Evolutionary conservation across 495 filamentous ascomycete genomes (phyloP).

Genomic region (Amniculicola lignicola): DNA sequence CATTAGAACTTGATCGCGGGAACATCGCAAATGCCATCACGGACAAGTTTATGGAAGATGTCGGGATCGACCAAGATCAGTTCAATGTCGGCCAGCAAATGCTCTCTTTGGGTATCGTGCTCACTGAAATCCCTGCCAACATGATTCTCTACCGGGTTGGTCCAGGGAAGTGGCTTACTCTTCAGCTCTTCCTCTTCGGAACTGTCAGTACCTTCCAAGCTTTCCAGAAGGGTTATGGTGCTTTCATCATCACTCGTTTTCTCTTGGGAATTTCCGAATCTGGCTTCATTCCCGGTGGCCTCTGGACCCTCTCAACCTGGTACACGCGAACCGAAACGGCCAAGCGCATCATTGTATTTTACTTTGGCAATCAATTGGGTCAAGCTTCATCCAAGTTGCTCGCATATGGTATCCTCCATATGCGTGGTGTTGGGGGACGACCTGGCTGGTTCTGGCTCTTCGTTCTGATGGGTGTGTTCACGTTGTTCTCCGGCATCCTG

Average conservation of each 20-base stretch:
- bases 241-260: constrained; percentile 52
- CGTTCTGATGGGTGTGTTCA: no score
- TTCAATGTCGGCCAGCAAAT: constrained; percentile 58
- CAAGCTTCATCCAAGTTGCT: constrained; percentile 54
- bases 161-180: constrained; percentile 53
- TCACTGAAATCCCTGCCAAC: constrained; percentile 59
- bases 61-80: constrained; percentile 55
- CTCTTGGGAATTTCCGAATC: constrained; percentile 56
- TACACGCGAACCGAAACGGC: constrained; percentile 58
- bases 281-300: constrained; percentile 58
- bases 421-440: constrained; percentile 50
- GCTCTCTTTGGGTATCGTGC: constrained; percentile 54
- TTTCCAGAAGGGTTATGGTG: constrained; percentile 52
- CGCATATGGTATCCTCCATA: constrained; percentile 47
- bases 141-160: constrained; percentile 55
- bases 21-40: neutral
- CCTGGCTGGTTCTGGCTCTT: constrained; percentile 65
- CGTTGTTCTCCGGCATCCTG: no score
- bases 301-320: constrained; percentile 60
- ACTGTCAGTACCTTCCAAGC: constrained; percentile 58
- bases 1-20: neutral
- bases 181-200: constrained; percentile 48
- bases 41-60: neutral
- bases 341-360: constrained; percentile 54
- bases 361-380: constrained; percentile 54